Evolutionary conservation across 805 yeast genomes (phyloP), one percentile per base, ranked within the genome.

Genomic region (Kazachstania bromeliacearum): DNA sequence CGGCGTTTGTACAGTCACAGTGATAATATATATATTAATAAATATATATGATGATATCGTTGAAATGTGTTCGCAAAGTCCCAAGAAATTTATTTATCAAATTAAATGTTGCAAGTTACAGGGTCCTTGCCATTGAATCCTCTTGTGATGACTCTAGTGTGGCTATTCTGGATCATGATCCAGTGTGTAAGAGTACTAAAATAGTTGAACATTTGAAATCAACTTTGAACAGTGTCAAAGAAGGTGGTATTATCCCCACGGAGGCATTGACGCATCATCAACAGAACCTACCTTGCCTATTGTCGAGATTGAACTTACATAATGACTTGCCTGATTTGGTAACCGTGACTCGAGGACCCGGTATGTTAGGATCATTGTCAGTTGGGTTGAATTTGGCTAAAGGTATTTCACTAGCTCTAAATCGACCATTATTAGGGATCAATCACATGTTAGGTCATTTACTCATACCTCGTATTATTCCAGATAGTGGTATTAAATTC

Each of bases 361-460:
- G 98, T 0, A 85, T 92, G 96, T 73, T 77, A 7, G 96, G 96
- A 0, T 80, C 94, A 0, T 64, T 92, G 10, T 71, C 85, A 7
- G 79, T 85, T 0, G 94, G 96, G 1, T 64, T 82, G 17, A 92
- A 83, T 50, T 60, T 85, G 28, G 95, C 94, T 0, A 81, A 85
- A 48, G 98, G 97, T 0, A 62, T 92, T 9, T 64, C 87, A 1
- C 61, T 81, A 0, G 96, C 88, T 0, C 81, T 85, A 80, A 57
- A 70, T 10, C 70, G 65, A 5, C 96, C 96, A 0, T 50, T 85
- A 14, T 64, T 92, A 2, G 97, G 96, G 0, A 95, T 89, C 0
- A 94, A 92, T 55, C 98, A 92, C 51, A 89, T 92, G 98, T 65
- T 89, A 33, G 98, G 95, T 0, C 98, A 92, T 61, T 62, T 92